A percentile compares a stretch with the other conserved stretches of the same genome.
Evolutionary conservation across 805 yeast genomes (phyloP).

Genomic region (Saturnispora besseyi): DNA sequence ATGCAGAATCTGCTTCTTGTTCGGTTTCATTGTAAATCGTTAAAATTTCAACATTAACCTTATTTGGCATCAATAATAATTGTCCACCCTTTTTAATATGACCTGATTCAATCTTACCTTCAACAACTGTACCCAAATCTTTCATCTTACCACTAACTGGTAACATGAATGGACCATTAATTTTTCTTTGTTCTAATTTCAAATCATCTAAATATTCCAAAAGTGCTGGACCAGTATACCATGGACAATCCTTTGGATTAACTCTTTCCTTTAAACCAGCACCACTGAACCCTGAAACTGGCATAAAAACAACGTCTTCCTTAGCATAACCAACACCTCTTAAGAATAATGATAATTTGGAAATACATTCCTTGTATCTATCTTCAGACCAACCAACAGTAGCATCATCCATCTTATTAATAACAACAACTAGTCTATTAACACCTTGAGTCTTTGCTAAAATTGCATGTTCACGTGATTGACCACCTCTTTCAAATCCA

Average conservation of each 20-base stretch:
- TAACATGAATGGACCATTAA: constrained; percentile 94
- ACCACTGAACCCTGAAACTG: constrained; percentile 97
- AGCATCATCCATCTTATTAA: constrained; percentile 98
- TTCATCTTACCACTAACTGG: constrained; percentile 93
- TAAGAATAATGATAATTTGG: constrained; percentile 68
- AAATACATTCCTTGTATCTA: constrained; percentile 91
- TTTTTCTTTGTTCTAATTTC: constrained; percentile 74
- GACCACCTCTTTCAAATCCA: constrained; percentile 98
- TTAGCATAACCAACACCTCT: constrained; percentile 86
- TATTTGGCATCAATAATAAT: constrained; percentile 89
- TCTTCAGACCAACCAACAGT: constrained; percentile 95
- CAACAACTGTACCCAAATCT: constrained; percentile 95
- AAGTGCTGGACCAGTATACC: constrained; percentile 91
- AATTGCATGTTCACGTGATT: constrained; percentile 95
- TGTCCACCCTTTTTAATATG: constrained; percentile 71
- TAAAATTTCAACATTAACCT: constrained; percentile 69
- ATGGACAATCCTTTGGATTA: constrained; percentile 61
- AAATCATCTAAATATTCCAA: constrained; percentile 82
- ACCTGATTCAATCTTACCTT: constrained; percentile 97
- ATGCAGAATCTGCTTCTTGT: constrained; percentile 81
- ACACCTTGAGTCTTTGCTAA: constrained; percentile 98
- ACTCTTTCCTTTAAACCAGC: constrained; percentile 91
- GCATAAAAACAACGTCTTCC: constrained; percentile 86
- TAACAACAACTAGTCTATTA: constrained; percentile 83
- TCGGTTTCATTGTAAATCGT: constrained; percentile 92